Conservation (phyloP, 768 basidiomycete species). For the Mycena leptocephala region DNA sequence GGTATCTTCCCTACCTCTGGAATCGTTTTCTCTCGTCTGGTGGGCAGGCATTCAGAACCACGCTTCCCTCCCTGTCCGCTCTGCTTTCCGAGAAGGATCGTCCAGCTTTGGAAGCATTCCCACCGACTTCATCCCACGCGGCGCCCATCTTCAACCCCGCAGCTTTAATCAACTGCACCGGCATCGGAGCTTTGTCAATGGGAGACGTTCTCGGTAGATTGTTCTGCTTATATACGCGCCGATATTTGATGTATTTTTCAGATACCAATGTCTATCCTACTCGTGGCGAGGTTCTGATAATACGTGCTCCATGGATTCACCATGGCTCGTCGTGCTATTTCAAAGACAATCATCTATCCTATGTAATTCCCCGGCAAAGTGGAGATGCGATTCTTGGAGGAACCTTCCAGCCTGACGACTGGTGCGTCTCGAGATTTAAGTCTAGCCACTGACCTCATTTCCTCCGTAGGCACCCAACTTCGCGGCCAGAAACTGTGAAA, state of each 20-base stretch:
- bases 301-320: slow-evolving; percentile 62
- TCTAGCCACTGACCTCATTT: no score
- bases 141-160: slow-evolving; percentile 4
- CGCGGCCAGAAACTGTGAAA: slow-evolving; percentile 24
- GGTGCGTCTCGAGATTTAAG: no score
- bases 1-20: slow-evolving; percentile 21
- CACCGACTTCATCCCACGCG: neutral
- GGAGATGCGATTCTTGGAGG: slow-evolving; percentile 34
- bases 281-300: slow-evolving; percentile 75
- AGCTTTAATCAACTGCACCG: slow-evolving; percentile 28
- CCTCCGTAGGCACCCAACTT: slow-evolving; percentile 12
- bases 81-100: slow-evolving; percentile 15
- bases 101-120: slow-evolving; percentile 2
- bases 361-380: slow-evolving; percentile 30
- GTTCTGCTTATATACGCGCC: no score
- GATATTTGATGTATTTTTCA: no score
- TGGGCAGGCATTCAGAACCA: slow-evolving; percentile 19
- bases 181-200: slow-evolving; percentile 62
- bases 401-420: slow-evolving; percentile 25
- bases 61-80: slow-evolving; percentile 21
- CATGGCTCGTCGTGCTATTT: neutral
- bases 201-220: slow-evolving; percentile 76
- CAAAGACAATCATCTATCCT: slow-evolving; percentile 14
- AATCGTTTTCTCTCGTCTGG: slow-evolving; percentile 11
- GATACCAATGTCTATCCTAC: slow-evolving; percentile 62